phyloP scores from a whole-genome alignment of 225 moss, liverwort and hornwort genomes.

The Physcomitrium patens region DNA sequence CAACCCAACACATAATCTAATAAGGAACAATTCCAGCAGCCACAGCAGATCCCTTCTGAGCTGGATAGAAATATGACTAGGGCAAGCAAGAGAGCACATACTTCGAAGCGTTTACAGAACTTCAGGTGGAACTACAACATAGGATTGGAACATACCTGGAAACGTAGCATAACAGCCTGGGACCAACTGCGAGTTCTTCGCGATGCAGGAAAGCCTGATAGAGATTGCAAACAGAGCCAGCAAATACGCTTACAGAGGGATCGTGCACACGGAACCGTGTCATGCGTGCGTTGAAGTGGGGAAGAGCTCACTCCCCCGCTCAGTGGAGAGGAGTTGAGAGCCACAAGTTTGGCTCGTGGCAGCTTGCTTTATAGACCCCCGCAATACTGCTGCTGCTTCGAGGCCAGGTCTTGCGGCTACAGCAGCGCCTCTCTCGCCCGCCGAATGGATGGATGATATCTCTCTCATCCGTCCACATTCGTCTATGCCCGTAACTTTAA shows the following conservation, averaged over 20 bases:
- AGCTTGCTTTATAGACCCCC: slow-evolving; percentile 15
- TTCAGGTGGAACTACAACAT: neutral
- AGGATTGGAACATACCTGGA: slow-evolving; percentile 51
- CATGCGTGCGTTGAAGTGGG: slow-evolving; percentile 27
- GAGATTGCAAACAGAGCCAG: neutral
- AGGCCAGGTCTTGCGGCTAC: too few species aligned
- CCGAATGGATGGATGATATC: too few species aligned
- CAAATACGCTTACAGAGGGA: neutral
- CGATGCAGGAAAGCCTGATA: slow-evolving; percentile 38
- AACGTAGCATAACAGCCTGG: slow-evolving; percentile 84
- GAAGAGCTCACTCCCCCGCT: slow-evolving; percentile 48
- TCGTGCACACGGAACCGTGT: neutral
- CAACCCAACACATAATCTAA: neutral
- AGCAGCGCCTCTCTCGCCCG: too few species aligned
- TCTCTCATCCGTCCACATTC: too few species aligned
- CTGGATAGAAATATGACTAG: too few species aligned
- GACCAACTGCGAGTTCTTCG: slow-evolving; percentile 84
- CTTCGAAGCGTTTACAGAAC: neutral
- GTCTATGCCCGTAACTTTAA: too few species aligned
- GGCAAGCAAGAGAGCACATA: too few species aligned
- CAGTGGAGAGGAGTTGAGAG: slow-evolving; percentile 31
- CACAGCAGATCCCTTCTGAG: neutral
- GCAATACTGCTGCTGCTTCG: neutral
- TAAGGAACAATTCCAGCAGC: neutral
- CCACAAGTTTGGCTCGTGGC: neutral